Evolutionary conservation across 2,329 filamentous ascomycete genomes (phyloP), one percentile per base, ranked within the genome.

Genomic region (Aspergillus ruber): DNA sequence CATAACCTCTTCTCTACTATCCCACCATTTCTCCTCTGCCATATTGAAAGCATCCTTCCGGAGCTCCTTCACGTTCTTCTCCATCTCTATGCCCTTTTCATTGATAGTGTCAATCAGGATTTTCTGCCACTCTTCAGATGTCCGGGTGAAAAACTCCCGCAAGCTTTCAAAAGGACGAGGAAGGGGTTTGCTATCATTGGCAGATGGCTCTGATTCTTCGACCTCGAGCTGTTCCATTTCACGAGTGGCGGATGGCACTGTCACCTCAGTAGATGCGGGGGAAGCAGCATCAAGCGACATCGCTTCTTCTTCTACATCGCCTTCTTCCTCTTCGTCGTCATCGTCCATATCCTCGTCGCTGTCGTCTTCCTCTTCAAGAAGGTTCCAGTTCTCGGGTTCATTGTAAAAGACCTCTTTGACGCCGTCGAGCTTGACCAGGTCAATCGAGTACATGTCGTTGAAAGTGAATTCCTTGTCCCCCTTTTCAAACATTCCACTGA

Each of bases 1-100:
- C 46, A 84, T 86, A 56, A 98, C 87, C 72, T 97, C 91, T 73
- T 98, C 93, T 59, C 93, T 81, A 64, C 86, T 90, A 75, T 96
- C 93, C 93, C 93, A 98, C 93, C 93, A 98, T 68, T 95, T 95
- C 72, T 90, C 87, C 69, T 98, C 93, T 36, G 90, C 90, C 54
- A 89, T 78, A 63, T 89, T 85, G 66, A 96, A 98, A 1, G 90
- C 93, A 64, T 83, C 84, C 60, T 90, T 86, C 67, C 95, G 90
- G 60, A 97, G 83, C 73, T 97, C 93, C 75, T 98, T 98, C 62
- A 94, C 75, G 0, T 82, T 77, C 54, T 88, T 78, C 36, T 82
- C 68, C 2, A 59, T 56, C 1, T 55, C 58, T 40, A 82, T 74
- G 29, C 80, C 80, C 66, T 83, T 84, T 73, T 81, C 83, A 51